phyloP scores from a whole-genome alignment of 2,329 filamentous ascomycete species.

The Ophiocordyceps sinensis region DNA sequence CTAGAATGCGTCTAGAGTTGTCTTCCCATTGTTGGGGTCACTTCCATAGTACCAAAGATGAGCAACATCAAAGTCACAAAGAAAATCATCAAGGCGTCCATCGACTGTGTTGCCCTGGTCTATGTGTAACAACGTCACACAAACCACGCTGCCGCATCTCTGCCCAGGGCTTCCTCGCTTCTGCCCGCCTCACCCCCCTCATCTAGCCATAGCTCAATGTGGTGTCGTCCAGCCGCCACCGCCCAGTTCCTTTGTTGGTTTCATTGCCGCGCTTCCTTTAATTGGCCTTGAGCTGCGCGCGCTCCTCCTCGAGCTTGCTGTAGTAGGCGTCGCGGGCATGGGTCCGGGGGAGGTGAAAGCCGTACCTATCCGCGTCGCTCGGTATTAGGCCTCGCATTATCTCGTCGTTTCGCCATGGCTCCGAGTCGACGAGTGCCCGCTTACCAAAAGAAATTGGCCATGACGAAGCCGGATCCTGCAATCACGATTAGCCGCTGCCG shows the following conservation, averaged over 20 bases:
- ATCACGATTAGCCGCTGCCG: constrained; percentile 17
- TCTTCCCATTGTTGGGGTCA: too few species aligned
- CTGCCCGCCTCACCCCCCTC: neutral
- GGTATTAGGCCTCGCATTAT: neutral
- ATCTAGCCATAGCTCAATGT: neutral
- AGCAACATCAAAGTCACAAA: neutral
- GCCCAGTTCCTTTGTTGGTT: neutral
- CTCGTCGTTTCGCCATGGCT: neutral
- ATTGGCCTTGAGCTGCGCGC: constrained; percentile 24
- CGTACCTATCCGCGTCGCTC: constrained; percentile 33
- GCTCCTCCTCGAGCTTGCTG: constrained; percentile 42
- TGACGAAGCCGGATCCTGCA: constrained; percentile 36
- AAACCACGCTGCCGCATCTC: constrained; percentile 9
- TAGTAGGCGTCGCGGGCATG: constrained; percentile 44
- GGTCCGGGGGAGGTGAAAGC: constrained; percentile 47
- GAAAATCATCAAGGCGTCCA: constrained; percentile 5
- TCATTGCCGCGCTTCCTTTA: constrained; percentile 3
- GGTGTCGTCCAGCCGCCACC: neutral
- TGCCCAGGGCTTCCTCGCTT: neutral
- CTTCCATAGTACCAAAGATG: too few species aligned
- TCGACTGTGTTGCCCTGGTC: constrained; percentile 12
- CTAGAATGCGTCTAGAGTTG: too few species aligned
- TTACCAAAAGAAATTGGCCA: constrained; percentile 45
- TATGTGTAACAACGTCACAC: constrained; percentile 12
- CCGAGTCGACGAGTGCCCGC: constrained; percentile 7